These are phyloP conservation scores for Mycena galericulata DNA, from an alignment of 768 basidiomycete species.

Conservation along the genomic window DNA sequence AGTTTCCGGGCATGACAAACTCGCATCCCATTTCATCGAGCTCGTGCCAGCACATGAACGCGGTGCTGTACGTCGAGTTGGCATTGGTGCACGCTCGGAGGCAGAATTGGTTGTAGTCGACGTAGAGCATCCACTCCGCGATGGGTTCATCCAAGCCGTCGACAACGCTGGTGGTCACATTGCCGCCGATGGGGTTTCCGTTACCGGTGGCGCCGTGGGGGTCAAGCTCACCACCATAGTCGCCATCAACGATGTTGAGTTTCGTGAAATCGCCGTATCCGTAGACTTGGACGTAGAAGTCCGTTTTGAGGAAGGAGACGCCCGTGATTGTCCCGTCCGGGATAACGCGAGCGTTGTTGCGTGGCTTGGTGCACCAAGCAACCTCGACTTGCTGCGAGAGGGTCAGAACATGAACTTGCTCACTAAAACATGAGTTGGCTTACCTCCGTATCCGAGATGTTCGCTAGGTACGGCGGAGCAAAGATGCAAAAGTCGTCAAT, in stretches of 20 bases:
- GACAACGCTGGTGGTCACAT: conserved; percentile 56
- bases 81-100: conserved; percentile 57
- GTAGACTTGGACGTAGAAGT: conserved; percentile 55
- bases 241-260: conserved; percentile 53
- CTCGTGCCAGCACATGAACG: conserved; percentile 59
- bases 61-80: conserved; percentile 55
- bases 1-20: conserved; percentile 61
- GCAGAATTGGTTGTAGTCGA: conserved; percentile 48
- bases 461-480: conserved; percentile 17
- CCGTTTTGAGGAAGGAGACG: conserved; percentile 34
- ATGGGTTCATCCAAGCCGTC: conserved; percentile 48
- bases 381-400: conserved; percentile 25
- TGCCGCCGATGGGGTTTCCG: conserved; percentile 59
- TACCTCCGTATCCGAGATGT: conserved; percentile 29
- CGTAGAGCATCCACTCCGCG: conserved; percentile 58
- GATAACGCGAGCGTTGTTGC: conserved; percentile 28
- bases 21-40: conserved; percentile 58
- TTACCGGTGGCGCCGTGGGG: conserved; percentile 54
- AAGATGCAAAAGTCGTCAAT: conserved; percentile 33
- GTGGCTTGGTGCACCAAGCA: conserved; percentile 30
- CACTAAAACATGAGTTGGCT: not conserved
- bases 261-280: conserved; percentile 56
- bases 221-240: conserved; percentile 59
- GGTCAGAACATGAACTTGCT: too few relatives aligned
- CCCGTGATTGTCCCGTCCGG: conserved; percentile 30